Base-by-base conservation (phyloP, 495 filamentous ascomycete genomes). In the Cercophora scortea region DNA sequence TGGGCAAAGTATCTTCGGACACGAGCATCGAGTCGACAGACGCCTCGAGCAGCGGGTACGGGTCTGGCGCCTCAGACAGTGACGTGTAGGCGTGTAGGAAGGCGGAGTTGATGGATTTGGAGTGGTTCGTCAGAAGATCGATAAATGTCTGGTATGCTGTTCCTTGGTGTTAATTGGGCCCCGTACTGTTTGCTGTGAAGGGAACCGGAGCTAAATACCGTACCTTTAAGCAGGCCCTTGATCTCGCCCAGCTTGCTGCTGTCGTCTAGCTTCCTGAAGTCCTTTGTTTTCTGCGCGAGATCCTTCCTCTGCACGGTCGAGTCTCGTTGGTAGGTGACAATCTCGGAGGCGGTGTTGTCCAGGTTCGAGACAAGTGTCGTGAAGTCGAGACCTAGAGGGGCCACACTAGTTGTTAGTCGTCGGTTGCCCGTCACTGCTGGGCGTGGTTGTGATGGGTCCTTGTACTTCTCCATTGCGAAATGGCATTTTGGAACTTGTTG, bases 241-340 rank as follows among this genome's bases (percentile, higher is more conserved):
- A 89, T 84, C 62, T 99, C 94, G 1, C 72, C 72, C 16, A 96
- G 75, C 68, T 96, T 97, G 38, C 80, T 82, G 10, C 88, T 77
- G 73, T 99, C 94, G 50, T 97, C 93, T 3, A 95, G 79, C 67
- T 96, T 99, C 56, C 90, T 75, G 60, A 95, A 99, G 65, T 97
- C 93, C 64, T 97, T 99, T 3, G 93, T 99, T 74, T 96, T 97
- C 68, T 96, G 91, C 13, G 93, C 93, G 15, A 99, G 78, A 49
- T 99, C 93, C 62, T 99, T 99, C 44, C 93, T 81, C 64, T 96
- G 91, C 12, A 95, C 83, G 9, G 96, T 83, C 16, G 90, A 84
- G 68, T 96, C 94, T 56, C 90, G 82, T 63, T 99, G 93, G 61
- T 89, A 86, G 40, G 86, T 73, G 41, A 97, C 89, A 45, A 99